Percentiles rank a stretch among this genome's conserved stretches.
Evolutionary conservation across 164 flowering plant genomes (phyloP).

Genomic region (Umbellularia californica): DNA sequence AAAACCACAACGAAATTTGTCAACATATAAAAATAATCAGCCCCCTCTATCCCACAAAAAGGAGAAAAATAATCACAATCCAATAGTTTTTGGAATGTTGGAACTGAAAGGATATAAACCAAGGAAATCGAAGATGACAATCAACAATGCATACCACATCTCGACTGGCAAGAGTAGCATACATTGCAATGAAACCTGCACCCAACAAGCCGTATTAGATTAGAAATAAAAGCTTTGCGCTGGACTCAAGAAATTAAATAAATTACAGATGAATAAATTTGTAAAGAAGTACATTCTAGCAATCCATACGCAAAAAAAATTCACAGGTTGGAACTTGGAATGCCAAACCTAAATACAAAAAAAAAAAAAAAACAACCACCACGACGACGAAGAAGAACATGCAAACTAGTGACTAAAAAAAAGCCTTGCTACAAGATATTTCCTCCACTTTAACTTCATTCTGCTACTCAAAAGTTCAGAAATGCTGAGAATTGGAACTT

Average conservation of each 20-base stretch:
- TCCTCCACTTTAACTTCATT: background rate
- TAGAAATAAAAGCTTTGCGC: background rate
- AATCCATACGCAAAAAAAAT: background rate
- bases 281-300: background rate
- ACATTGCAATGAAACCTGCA: conserved; percentile 96
- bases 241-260: background rate
- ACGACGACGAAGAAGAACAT: background rate
- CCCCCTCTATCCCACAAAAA: background rate
- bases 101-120: background rate
- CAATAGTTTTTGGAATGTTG: background rate
- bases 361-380: too few species aligned
- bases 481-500: conserved; percentile 8
- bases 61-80: background rate
- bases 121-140: background rate
- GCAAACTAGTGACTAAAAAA: too few species aligned
- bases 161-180: conserved; percentile 95
- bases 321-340: too few species aligned
- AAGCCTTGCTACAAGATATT: background rate
- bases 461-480: background rate
- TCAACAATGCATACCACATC: conserved; percentile 44
- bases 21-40: background rate
- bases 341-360: too few species aligned
- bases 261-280: background rate
- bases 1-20: background rate
- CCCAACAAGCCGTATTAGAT: conserved; percentile 10